Evolutionary conservation across 352 stramenopile genomes (phyloP), one percentile per base, ranked within the genome.

Genomic region (Blastocystis sp.): DNA sequence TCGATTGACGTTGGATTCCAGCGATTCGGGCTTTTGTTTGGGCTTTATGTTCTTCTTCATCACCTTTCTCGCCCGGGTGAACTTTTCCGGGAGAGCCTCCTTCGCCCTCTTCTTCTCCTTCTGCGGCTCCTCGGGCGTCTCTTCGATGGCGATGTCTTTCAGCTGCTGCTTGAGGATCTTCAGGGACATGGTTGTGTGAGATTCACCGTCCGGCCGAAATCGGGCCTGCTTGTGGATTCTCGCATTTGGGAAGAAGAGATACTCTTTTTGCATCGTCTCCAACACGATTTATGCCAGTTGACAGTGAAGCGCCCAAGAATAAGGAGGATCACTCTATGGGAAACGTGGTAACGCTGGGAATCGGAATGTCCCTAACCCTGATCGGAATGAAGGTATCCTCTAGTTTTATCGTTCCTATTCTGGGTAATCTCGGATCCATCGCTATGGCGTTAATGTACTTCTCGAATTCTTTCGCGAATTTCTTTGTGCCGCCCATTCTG

Each of bases 11-110:
- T 21, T 52, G 14, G 34, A n/a, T 28, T 84, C 52, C 2, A 84
- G 38, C 11, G n/a, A 40, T 38, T 67, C 60, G 10, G 19, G 14
- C 23, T 7, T 52, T 53, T 14, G 14, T 69, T 64, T 62, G 19
- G 74, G 74, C 19, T 84, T 84, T 23, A 5, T 66, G 48, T 84
- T 84, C 74, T 84, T 84, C 74, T 84, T 84, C 74, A 84, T 84
- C 14, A 84, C 74, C 53, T 84, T 84, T 67, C 74, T 2, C 41
- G 56, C n/a, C 59, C 74, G 19, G 19, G 74, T 67, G 38, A 84
- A 84, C 21, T 66, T 67, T 2, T 84, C 74, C 40, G 67, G 34
- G 5, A 28, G 19, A 2, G 17, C 19, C 28, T 21, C 4, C 28
- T 40, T 5, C n/a, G 67, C 48, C 3, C 53, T 38, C 19, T 61